Conservation (phyloP, 2,329 filamentous ascomycete species). For the Trichophaea hybrida region DNA sequence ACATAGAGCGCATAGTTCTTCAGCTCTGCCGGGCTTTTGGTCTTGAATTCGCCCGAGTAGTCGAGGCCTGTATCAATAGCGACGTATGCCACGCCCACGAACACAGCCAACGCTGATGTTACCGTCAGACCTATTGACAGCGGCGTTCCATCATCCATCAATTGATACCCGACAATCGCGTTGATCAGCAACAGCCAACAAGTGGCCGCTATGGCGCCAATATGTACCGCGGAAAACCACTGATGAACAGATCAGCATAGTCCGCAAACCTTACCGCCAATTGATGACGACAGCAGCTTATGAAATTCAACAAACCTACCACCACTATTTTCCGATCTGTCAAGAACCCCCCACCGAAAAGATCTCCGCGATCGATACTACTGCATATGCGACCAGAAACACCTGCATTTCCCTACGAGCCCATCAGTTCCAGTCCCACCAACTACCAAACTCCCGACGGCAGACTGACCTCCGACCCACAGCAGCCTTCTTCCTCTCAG, state of each 20-base stretch:
- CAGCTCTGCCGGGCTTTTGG: conserved; percentile 44
- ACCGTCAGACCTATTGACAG: conserved; percentile 64
- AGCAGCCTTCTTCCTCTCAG: conserved; percentile 80
- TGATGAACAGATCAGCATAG: conserved; percentile 2
- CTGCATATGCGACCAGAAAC: conserved; percentile 71
- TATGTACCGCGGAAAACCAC: conserved; percentile 70
- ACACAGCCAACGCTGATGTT: conserved; percentile 54
- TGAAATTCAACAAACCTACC: conserved; percentile 37
- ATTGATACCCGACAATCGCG: conserved; percentile 78
- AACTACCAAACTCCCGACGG: conserved; percentile 22
- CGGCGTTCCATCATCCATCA: conserved; percentile 83
- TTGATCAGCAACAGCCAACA: conserved; percentile 87
- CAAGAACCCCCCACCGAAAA: conserved; percentile 84
- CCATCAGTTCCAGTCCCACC: neutral
- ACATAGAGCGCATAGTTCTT: conserved; percentile 74
- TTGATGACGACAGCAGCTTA: neutral
- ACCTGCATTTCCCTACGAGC: conserved; percentile 76
- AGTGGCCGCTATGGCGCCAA: conserved; percentile 77
- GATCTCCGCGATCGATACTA: conserved; percentile 89
- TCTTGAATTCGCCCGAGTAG: conserved; percentile 67
- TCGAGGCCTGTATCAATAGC: conserved; percentile 79
- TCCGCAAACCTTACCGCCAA: neutral
- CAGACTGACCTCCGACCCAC: conserved; percentile 65
- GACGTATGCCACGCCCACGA: conserved; percentile 84
- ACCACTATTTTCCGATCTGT: conserved; percentile 49